Evolutionary conservation across 768 basidiomycete species (phyloP), one percentile per base, ranked within the genome.

Genomic region (Rubroboletus pulcherrimus): DNA sequence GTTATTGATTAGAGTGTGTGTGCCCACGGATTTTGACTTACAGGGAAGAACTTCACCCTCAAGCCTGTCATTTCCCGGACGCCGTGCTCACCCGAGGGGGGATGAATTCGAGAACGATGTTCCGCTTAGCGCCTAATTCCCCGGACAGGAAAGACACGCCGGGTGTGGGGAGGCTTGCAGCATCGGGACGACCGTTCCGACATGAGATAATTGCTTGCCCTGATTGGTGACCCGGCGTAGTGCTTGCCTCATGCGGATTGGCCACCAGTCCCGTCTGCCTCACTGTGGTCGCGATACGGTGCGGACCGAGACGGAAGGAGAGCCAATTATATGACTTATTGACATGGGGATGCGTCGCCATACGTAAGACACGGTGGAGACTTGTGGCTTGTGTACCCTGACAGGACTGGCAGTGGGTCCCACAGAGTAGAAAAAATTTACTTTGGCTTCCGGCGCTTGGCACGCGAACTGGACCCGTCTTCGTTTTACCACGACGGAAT

Each of bases 341-440:
- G 56, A 56, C 58, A 55, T 66, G 66, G 63, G 55, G 60, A 65
- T 40, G 54, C n/a, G 54, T 58, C 55, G 50, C 43, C 46, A 50
- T 29, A 37, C 26, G 41, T 39, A 38, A 53, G 40, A n/a, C n/a
- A n/a, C n/a, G n/a, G n/a, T n/a, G n/a, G n/a, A n/a, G n/a, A n/a
- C n/a, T n/a, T n/a, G n/a, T n/a, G n/a, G 17, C 10, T 41, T 34
- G 40, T 38, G 48, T 39, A 11, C 17, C 21, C 45, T 19, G 19
- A 21, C n/a, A 19, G 29, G 52, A 47, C 17, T 26, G 5, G 21
- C n/a, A 21, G 38, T 40, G 55, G 37, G 52, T 37, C 49, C 49
- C 55, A 53, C 57, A 53, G 51, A 30, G 12, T 0, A 38, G 15
- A 37, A 37, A 35, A 54, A 50, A 35, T 56, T 37, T 49, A 29